Base-by-base conservation (phyloP, 2,329 filamentous ascomycete species). In the Ophiostoma quercus region DNA sequence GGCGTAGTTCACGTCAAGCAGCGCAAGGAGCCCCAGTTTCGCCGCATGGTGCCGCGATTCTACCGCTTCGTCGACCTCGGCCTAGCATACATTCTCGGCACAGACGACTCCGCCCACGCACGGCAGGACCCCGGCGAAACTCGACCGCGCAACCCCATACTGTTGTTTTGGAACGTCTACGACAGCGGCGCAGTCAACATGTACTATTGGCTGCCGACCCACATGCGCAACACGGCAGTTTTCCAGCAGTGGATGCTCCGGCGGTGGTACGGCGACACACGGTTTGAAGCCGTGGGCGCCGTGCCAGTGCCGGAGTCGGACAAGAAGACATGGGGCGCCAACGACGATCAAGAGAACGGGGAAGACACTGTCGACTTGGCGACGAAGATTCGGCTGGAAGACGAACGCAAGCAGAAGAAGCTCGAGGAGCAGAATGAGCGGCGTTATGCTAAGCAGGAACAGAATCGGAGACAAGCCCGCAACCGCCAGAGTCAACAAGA, bases 1-100 rank as follows among this genome's bases (percentile, higher is more conserved):
- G 82, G 81, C 14, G 82, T 82, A 0, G 81, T 66, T 11, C 41
- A 11, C 11, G 65, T 19, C 65, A 66, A 32, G 65, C 12, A 41
- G n/a, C 37, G 37, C 65, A 47, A 29, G 65, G 19, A 3, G 29
- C 14, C 63, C 3, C 12, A 47, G 8, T 5, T 5, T 34, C 65
- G 19, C 6, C 47, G 68, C 37, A 37, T 34, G 1, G 19, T 14
- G 9, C 57, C 67, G 25, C 66, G 22, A 4, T 73, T 73, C 37
- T 39, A 68, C 29, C 71, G 69, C 0, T 74, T 74, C 22, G 71
- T 74, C 25, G 73, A 74, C 39, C 70, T 74, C 0, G 73, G 72
- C 1, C 60, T 71, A 1, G 72, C 73, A 0, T 72, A 72, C 37
- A 25, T 73, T 1, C 68, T 73, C 3, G 72, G 73, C 12, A 22